Conservation (phyloP, 345 rosid species). For the Linum trigynum region DNA sequence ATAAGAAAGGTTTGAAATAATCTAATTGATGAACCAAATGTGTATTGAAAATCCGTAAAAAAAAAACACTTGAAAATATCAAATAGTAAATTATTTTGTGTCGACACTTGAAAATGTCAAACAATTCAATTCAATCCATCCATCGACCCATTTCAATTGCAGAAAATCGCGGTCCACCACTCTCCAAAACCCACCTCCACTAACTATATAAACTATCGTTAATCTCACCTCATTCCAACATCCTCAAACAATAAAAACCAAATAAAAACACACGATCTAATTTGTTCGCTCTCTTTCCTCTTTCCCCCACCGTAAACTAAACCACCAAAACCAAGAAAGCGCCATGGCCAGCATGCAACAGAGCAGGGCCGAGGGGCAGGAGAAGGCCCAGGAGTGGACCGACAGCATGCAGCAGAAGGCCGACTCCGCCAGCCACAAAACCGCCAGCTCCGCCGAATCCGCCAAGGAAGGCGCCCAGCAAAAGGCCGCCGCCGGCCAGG, state of each 20-base stretch:
- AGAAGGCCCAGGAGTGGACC: constrained; percentile 1
- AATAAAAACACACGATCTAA: background rate
- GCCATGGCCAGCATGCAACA: constrained; percentile 15
- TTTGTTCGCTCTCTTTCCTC: background rate
- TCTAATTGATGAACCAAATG: no score
- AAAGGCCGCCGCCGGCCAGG: background rate
- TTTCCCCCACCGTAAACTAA: no score
- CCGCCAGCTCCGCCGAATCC: background rate
- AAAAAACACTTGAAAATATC: no score
- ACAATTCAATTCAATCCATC: no score
- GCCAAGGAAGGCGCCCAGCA: constrained; percentile 4
- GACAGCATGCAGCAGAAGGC: background rate
- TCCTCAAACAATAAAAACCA: background rate
- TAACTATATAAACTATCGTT: background rate
- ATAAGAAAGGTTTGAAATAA: no score
- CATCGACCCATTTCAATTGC: background rate
- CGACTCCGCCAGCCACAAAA: constrained; percentile 13
- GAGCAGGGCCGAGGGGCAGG: constrained; percentile 12
- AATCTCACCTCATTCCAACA: background rate
- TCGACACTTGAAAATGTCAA: no score
- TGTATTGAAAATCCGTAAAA: no score
- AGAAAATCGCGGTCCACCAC: background rate
- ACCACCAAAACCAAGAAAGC: no score
- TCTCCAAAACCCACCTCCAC: background rate
- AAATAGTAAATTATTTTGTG: no score